Evolutionary conservation across 192 early-diverging fungal species (phyloP).

Genomic region (Dissophora globulifera): DNA sequence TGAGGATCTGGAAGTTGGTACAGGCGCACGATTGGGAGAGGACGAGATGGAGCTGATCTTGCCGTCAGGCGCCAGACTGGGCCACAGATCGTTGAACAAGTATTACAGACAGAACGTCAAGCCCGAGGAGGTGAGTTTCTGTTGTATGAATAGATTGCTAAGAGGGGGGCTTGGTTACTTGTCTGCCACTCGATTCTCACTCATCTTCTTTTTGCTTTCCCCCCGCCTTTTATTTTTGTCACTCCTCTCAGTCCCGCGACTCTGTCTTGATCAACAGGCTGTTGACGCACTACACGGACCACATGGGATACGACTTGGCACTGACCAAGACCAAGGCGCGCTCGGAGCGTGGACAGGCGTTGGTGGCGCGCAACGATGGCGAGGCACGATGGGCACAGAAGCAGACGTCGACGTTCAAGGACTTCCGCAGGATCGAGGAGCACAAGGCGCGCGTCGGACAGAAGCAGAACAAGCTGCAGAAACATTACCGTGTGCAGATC

Average conservation of each 20-base stretch:
- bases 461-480: slow-evolving; percentile 88
- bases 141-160: too few species aligned
- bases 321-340: slow-evolving; percentile 53
- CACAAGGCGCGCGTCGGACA: slow-evolving; percentile 74
- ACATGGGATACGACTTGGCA: slow-evolving; percentile 56
- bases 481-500: slow-evolving; percentile 87
- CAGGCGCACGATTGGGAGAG: slow-evolving; percentile 65
- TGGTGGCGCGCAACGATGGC: slow-evolving; percentile 50
- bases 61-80: slow-evolving; percentile 83
- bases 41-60: slow-evolving; percentile 90
- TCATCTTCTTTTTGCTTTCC: too few species aligned
- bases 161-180: background rate
- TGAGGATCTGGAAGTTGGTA: slow-evolving; percentile 48
- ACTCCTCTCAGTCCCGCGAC: slow-evolving; percentile 65
- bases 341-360: slow-evolving; percentile 51
- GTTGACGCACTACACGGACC: slow-evolving; percentile 73
- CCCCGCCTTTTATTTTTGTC: too few species aligned
- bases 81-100: slow-evolving; percentile 80
- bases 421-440: slow-evolving; percentile 65
- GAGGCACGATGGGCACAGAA: slow-evolving; percentile 56
- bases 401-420: slow-evolving; percentile 66
- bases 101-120: slow-evolving; percentile 91
- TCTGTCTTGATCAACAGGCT: slow-evolving; percentile 83
- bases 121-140: slow-evolving; percentile 64
- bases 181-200: background rate